Evolutionary conservation across 1,284 basidiomycete species (phyloP).

Genomic region (Ustilago hordei): DNA sequence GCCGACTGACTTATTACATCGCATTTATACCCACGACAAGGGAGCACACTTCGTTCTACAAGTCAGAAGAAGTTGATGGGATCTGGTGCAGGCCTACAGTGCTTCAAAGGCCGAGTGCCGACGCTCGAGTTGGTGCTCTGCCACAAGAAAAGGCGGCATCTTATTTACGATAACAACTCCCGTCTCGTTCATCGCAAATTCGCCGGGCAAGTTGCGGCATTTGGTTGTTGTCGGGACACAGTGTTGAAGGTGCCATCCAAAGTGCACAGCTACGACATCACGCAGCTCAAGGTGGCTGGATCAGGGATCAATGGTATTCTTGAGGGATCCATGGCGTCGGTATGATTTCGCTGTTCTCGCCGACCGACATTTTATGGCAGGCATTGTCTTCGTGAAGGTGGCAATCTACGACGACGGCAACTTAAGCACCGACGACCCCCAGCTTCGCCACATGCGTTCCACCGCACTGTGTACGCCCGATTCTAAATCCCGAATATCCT

Average conservation of each 20-base stretch:
- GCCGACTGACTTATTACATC: too few species aligned
- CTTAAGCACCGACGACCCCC: slow-evolving; percentile 71
- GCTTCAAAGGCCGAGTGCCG: neutral
- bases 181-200: neutral
- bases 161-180: neutral
- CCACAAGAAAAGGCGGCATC: neutral
- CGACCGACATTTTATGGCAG: neutral
- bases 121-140: neutral
- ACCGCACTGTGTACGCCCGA: slow-evolving; percentile 73
- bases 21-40: too few species aligned
- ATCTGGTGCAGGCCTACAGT: too few species aligned
- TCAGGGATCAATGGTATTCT: too few species aligned
- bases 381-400: neutral
- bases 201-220: neutral
- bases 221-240: neutral
- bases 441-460: slow-evolving; percentile 90
- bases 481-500: slow-evolving; percentile 87
- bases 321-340: too few species aligned
- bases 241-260: too few species aligned
- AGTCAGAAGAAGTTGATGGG: neutral
- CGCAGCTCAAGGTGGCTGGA: too few species aligned
- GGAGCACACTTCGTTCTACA: neutral
- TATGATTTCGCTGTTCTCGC: too few species aligned
- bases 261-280: too few species aligned
- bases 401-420: slow-evolving; percentile 18